These are phyloP conservation scores for Fusarium brevicatenulatum DNA, from an alignment of 2,329 filamentous ascomycete species.

Conservation along the genomic window DNA sequence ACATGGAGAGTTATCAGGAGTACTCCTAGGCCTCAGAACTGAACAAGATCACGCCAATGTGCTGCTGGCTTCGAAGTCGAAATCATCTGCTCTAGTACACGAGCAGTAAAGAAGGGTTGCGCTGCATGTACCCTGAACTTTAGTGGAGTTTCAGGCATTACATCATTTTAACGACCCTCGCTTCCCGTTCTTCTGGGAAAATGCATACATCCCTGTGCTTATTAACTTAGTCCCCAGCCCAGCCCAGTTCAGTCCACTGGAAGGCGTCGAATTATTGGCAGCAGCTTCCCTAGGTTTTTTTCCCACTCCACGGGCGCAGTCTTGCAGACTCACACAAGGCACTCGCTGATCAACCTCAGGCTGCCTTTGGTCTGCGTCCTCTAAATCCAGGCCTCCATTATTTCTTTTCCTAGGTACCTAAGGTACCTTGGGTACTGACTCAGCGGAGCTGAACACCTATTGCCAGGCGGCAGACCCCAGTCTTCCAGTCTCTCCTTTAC, in stretches of 20 bases:
- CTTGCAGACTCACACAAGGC: constrained; percentile 18
- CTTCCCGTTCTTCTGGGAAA: constrained; percentile 38
- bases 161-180: constrained; percentile 40
- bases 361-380: background rate
- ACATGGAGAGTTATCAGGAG: background rate
- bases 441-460: background rate
- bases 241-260: background rate
- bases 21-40: too few relatives aligned
- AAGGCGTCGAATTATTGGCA: constrained; percentile 32
- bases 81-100: background rate
- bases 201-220: constrained; percentile 31
- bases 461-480: background rate
- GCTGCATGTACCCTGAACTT: constrained; percentile 8
- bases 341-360: constrained; percentile 33
- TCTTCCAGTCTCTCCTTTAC: background rate
- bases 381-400: constrained; percentile 11
- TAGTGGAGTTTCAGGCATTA: constrained; percentile 36
- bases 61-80: background rate
- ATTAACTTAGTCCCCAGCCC: constrained; percentile 14
- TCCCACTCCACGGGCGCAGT: constrained; percentile 25
- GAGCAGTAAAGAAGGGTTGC: background rate
- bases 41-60: background rate
- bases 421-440: background rate
- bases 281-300: constrained; percentile 18
- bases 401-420: constrained; percentile 3